These are phyloP conservation scores for Coccomyxa sp. DNA, from an alignment of 139 green algal genomes.

Conservation along the genomic window DNA sequence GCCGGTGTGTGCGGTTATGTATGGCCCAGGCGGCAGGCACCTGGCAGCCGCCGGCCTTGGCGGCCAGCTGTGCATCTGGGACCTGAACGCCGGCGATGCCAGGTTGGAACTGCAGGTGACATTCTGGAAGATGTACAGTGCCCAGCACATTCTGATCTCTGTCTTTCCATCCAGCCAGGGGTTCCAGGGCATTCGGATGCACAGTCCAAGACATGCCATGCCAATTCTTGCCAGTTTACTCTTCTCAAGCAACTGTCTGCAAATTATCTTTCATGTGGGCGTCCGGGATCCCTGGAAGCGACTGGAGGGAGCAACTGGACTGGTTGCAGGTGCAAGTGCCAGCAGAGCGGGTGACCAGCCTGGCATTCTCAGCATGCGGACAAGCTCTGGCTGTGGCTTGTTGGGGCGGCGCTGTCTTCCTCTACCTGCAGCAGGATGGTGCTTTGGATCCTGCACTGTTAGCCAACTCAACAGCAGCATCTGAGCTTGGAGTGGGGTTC, in stretches of 20 bases:
- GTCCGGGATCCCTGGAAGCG: not conserved
- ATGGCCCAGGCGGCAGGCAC: not conserved
- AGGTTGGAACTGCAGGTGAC: slow-evolving; percentile 1
- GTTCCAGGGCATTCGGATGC: not conserved
- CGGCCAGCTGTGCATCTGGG: slow-evolving; percentile 1
- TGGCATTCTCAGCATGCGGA: not conserved
- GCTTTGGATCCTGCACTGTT: no score
- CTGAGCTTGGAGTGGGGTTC: no score
- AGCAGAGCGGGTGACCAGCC: not conserved
- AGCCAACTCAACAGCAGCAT: no score
- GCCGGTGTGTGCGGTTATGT: not conserved
- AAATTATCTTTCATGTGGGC: not conserved
- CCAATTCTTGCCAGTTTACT: not conserved
- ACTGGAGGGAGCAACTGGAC: not conserved
- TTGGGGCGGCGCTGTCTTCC: not conserved
- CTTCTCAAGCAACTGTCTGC: not conserved
- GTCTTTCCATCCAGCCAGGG: not conserved
- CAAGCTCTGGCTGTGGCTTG: not conserved
- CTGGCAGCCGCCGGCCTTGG: not conserved
- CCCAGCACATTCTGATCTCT: not conserved
- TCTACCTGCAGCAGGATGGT: not conserved
- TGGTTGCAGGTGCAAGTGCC: slow-evolving; percentile 1
- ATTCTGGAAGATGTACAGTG: not conserved
- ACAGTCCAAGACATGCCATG: not conserved
- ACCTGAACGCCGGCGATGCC: not conserved